Evolutionary conservation across 1,284 basidiomycete species (phyloP), one percentile per base, ranked within the genome.

Genomic region (Tilletia indica): DNA sequence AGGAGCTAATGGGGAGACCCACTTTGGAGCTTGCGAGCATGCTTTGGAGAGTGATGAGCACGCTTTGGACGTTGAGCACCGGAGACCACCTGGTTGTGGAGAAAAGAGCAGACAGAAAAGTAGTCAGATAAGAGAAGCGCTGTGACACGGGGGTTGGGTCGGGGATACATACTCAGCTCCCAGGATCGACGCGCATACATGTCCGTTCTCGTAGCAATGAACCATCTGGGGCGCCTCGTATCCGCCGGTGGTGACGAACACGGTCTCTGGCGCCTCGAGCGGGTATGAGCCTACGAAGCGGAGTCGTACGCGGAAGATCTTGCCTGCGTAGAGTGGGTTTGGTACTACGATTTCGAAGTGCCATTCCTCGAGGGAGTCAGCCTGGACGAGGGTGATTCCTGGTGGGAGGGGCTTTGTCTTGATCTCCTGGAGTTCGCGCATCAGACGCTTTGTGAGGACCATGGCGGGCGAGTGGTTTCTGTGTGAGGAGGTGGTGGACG

Each of bases 181-280:
- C 19, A 83, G 68, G 61, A 83, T 80, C 54, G 76, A 78, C 9
- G 72, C 74, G 72, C 82, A 83, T 21, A 82, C 79, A 68, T 83
- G 82, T 14, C 82, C 82, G 69, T 83, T 83, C 34, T 74, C 76
- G 72, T 81, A 82, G 19, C 76, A 70, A 69, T 79, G 77, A 16
- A 71, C 74, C 58, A 78, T 77, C 76, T 80, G 70, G 6, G 81
- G 82, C 25, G 80, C 74, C 67, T 80, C 72, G 70, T 71, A 83
- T 5, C 79, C 81, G 58, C 79, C 77, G 4, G 69, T 77, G 39
- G 73, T 74, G 58, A 83, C 74, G 71, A 83, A 83, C 36, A 80
- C 77, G 1, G 81, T 79, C 69, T 83, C 82, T 16, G 82, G 82
- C 38, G 80, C 76, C 64, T 83, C 82, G 72, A 83, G 78, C 31